phyloP scores from a whole-genome alignment of 1,284 basidiomycete species.

The Dichomitus squalens region DNA sequence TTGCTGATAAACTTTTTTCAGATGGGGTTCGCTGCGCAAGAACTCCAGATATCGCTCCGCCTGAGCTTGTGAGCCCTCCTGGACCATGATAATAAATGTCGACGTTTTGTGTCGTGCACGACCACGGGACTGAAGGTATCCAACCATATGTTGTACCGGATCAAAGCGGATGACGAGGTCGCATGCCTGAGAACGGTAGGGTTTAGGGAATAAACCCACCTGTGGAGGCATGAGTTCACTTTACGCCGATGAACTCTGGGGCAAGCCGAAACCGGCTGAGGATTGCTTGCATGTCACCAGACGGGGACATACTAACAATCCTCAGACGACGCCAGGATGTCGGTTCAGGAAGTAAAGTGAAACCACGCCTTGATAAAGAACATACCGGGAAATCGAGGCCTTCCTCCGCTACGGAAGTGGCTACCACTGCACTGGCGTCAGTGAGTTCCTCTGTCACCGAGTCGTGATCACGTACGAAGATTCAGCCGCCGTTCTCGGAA shows the following conservation, averaged over 20 bases:
- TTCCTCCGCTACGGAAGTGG: constrained; percentile 87
- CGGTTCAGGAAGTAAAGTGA: constrained; percentile 9
- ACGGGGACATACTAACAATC: constrained; percentile 8
- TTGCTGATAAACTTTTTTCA: constrained; percentile 62
- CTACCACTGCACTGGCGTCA: constrained; percentile 55
- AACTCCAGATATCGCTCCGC: constrained; percentile 61
- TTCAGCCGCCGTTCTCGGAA: constrained; percentile 73
- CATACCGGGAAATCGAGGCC: constrained; percentile 82
- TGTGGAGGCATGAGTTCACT: constrained; percentile 2
- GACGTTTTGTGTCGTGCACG: constrained; percentile 76
- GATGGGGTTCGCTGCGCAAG: constrained; percentile 59
- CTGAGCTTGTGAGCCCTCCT: constrained; percentile 56
- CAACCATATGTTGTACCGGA: constrained; percentile 74
- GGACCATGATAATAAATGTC: constrained; percentile 79
- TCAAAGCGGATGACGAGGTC: constrained; percentile 86
- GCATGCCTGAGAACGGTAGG: constrained; percentile 56
- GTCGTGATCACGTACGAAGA: constrained; percentile 50
- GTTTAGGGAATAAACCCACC: background rate
- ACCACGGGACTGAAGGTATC: constrained; percentile 83
- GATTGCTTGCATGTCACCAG: constrained; percentile 5
- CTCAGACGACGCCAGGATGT: constrained; percentile 14
- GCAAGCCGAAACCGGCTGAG: constrained; percentile 12
- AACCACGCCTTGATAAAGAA: constrained; percentile 9
- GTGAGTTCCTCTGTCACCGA: background rate
- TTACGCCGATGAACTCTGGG: constrained; percentile 2